A percentile compares a stretch with the other conserved stretches of the same genome.
phyloP scores from a whole-genome alignment of 192 early-diverging fungal species.

The Gryganskiella cystojenkinii region DNA sequence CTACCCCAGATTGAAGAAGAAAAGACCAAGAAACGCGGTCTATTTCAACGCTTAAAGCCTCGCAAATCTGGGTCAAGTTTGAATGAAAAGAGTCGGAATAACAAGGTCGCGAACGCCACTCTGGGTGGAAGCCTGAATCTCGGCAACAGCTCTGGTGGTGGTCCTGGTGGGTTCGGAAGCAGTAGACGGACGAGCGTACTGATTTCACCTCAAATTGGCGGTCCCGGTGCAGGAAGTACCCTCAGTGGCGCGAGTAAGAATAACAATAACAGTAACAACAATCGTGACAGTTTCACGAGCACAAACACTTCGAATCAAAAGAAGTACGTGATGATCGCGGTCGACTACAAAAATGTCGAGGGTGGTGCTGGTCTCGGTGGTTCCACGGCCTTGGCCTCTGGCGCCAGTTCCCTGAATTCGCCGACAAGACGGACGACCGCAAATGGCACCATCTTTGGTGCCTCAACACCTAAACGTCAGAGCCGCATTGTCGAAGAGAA shows the following conservation, averaged over 20 bases:
- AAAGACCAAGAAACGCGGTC: conserved; percentile 24
- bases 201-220: not conserved
- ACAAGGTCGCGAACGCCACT: not conserved
- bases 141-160: not conserved
- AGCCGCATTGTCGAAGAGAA: not conserved
- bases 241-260: conserved; percentile 7
- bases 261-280: conserved; percentile 5
- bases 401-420: conserved; percentile 3
- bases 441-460: no score
- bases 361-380: not conserved
- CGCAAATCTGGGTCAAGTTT: conserved; percentile 18
- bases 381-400: conserved; percentile 3
- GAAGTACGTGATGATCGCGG: conserved; percentile 50
- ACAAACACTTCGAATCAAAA: conserved; percentile 26
- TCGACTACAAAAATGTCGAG: conserved; percentile 32
- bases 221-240: conserved; percentile 8
- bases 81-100: not conserved
- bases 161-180: not conserved
- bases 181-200: conserved; percentile 10
- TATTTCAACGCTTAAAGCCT: conserved; percentile 29
- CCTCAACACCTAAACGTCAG: conserved; percentile 10
- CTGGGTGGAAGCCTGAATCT: not conserved
- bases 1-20: conserved; percentile 12
- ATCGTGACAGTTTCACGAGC: conserved; percentile 10
- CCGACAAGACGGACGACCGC: no score